These are phyloP conservation scores for Penicillium paxilli DNA, from an alignment of 495 filamentous ascomycete species.

Conservation along the genomic window DNA sequence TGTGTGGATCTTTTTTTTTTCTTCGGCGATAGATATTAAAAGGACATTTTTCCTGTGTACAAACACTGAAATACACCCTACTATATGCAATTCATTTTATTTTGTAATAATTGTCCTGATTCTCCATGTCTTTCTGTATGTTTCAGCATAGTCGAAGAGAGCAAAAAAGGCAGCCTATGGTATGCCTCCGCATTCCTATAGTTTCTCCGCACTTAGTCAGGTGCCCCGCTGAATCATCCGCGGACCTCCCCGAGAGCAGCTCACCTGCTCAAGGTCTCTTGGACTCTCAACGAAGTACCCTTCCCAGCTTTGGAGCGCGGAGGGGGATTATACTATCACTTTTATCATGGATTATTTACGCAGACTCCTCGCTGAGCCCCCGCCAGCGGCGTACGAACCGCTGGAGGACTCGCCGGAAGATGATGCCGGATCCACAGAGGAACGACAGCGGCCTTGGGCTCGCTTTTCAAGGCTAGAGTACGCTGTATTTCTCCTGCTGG, in stretches of 20 bases:
- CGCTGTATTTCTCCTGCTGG: conserved; percentile 79
- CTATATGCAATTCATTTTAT: too few species aligned
- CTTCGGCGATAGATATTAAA: conserved; percentile 20
- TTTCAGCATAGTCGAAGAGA: too few species aligned
- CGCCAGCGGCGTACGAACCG: conserved; percentile 61
- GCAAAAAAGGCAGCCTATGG: too few species aligned
- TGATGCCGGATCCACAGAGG: conserved; percentile 18
- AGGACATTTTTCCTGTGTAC: conserved; percentile 12
- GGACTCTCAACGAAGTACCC: background rate
- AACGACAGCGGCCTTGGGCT: conserved; percentile 9
- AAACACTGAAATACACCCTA: conserved; percentile 14
- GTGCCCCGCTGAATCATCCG: conserved; percentile 13
- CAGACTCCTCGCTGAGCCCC: conserved; percentile 44
- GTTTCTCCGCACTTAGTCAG: background rate
- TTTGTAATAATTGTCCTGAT: too few species aligned
- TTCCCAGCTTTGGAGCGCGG: background rate
- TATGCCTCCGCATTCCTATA: too few species aligned
- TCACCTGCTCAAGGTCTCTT: background rate
- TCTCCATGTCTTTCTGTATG: background rate
- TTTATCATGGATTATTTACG: conserved; percentile 47
- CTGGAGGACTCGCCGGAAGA: conserved; percentile 45
- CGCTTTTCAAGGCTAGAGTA: conserved; percentile 83
- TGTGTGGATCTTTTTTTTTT: conserved; percentile 7
- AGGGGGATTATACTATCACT: background rate
- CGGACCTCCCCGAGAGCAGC: background rate